A percentile compares a stretch with the other conserved stretches of the same genome.
Conservation (phyloP, 495 filamentous ascomycete species). For the Diplogelasinospora grovesii region DNA sequence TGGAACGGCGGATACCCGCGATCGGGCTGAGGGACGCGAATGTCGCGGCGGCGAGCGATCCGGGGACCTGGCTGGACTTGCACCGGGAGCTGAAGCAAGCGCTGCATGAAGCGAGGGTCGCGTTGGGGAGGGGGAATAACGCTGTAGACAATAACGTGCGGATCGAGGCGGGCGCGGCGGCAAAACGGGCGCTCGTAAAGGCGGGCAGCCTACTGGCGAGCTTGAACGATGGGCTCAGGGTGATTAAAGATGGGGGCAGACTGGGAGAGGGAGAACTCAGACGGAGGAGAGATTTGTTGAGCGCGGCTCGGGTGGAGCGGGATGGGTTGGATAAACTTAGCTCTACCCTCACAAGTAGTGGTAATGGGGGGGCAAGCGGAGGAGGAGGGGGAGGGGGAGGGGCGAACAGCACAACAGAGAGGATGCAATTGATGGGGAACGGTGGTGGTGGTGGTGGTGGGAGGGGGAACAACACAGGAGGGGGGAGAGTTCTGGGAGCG, state of each 20-base stretch:
- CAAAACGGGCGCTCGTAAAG: conserved; percentile 75
- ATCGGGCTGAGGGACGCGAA: conserved; percentile 25
- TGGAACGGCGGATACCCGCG: conserved; percentile 35
- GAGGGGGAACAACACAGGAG: no score
- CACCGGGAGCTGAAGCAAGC: conserved; percentile 74
- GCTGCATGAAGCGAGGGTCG: conserved; percentile 74
- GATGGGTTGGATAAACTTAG: conserved; percentile 80
- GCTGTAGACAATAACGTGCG: conserved; percentile 48
- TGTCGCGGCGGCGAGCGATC: conserved; percentile 56
- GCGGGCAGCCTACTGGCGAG: conserved; percentile 59
- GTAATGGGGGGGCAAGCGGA: conserved; percentile 14
- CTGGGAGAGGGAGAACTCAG: conserved; percentile 86
- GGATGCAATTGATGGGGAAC: conserved; percentile 29
- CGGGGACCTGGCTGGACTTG: conserved; percentile 79
- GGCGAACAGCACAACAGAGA: no score
- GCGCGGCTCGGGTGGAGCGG: conserved; percentile 70
- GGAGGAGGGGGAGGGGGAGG: conserved; percentile 15
- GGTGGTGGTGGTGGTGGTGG: not conserved
- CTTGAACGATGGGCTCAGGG: conserved; percentile 65
- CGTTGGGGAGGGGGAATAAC: conserved; percentile 68
- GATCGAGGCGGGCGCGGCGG: conserved; percentile 65
- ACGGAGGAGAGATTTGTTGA: conserved; percentile 70
- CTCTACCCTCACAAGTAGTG: conserved; percentile 55
- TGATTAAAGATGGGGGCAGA: conserved; percentile 34
- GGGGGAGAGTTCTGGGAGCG: conserved; percentile 70